Conservation (phyloP, 192 early-diverging fungal species). For the Coemansia guatemalensis region DNA sequence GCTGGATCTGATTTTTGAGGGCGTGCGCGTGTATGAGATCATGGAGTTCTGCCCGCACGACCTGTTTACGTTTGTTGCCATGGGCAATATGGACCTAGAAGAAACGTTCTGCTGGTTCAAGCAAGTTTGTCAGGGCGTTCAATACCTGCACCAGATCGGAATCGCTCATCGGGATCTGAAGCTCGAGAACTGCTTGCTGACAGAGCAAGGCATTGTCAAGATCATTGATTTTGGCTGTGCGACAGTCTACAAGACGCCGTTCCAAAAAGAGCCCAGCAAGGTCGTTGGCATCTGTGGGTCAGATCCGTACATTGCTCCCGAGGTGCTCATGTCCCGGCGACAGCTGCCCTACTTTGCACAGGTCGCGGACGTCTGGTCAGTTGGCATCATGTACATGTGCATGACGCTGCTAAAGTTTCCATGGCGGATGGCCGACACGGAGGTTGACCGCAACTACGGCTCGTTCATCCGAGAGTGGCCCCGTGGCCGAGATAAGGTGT, state of each 20-base stretch:
- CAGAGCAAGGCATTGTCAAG: slow-evolving; percentile 74
- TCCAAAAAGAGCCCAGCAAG: slow-evolving; percentile 62
- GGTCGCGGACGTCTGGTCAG: slow-evolving; percentile 84
- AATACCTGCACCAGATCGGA: slow-evolving; percentile 85
- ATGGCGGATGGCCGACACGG: slow-evolving; percentile 59
- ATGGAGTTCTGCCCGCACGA: slow-evolving; percentile 94
- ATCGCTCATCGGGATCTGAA: slow-evolving; percentile 95
- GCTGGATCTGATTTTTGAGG: slow-evolving; percentile 71
- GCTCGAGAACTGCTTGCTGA: slow-evolving; percentile 84
- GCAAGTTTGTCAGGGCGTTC: slow-evolving; percentile 78
- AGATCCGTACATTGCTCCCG: slow-evolving; percentile 96
- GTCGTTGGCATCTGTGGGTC: slow-evolving; percentile 81
- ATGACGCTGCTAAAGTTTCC: slow-evolving; percentile 70
- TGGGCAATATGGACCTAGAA: slow-evolving; percentile 67
- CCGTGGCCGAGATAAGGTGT: slow-evolving; percentile 53
- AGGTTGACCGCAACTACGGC: slow-evolving; percentile 58
- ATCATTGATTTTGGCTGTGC: slow-evolving; percentile 96
- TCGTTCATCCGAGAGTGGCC: slow-evolving; percentile 57
- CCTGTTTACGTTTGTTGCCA: slow-evolving; percentile 78
- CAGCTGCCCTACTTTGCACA: slow-evolving; percentile 73
- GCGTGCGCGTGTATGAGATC: slow-evolving; percentile 66
- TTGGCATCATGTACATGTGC: slow-evolving; percentile 85
- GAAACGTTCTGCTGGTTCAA: slow-evolving; percentile 88
- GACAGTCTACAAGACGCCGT: slow-evolving; percentile 83
- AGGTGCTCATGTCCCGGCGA: slow-evolving; percentile 64